A percentile compares a stretch with the other conserved stretches of the same genome.
These are phyloP conservation scores for Brassica juncea DNA, from an alignment of 345 rosid genomes.

Conservation along the genomic window DNA sequence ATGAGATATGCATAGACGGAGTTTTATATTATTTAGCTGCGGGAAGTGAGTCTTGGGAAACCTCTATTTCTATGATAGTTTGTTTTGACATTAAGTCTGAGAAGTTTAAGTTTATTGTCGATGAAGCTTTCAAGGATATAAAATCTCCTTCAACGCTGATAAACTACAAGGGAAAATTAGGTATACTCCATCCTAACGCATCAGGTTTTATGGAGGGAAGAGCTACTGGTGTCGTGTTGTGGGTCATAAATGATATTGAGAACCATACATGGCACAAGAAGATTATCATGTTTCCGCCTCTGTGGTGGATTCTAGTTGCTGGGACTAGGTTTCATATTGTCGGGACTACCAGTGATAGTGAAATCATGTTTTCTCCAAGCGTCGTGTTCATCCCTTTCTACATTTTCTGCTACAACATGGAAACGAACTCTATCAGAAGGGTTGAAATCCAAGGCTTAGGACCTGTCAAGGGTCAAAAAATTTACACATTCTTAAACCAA, in stretches of 20 bases:
- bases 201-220: background rate
- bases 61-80: background rate
- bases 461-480: background rate
- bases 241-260: background rate
- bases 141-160: background rate
- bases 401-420: background rate
- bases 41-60: background rate
- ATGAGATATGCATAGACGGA: background rate
- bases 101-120: background rate
- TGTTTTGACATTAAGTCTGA: conserved; percentile 4
- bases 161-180: background rate
- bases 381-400: background rate
- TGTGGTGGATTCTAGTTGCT: background rate
- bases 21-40: background rate
- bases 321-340: too few relatives aligned
- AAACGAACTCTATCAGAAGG: background rate
- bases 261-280: background rate
- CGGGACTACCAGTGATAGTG: background rate
- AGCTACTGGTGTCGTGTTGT: background rate
- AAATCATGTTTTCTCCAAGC: background rate
- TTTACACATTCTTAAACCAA: background rate
- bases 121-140: background rate
- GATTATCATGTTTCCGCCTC: background rate
- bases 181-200: background rate
- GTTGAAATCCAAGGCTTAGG: background rate